These are phyloP conservation scores for Hypoxylon sp. DNA, from an alignment of 2,329 filamentous ascomycete genomes.

Conservation along the genomic window DNA sequence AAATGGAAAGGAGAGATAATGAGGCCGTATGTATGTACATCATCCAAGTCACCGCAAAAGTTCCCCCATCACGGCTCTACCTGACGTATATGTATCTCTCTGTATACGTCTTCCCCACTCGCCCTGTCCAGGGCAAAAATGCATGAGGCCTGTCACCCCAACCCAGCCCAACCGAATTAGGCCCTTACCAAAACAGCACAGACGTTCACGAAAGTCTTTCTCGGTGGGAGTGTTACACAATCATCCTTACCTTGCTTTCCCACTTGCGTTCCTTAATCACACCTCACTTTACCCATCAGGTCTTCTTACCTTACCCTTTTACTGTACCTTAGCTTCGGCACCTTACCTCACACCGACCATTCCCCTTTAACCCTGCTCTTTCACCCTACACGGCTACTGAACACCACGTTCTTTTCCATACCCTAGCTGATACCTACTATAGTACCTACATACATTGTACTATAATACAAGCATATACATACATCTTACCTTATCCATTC, in stretches of 20 bases:
- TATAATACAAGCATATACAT: background rate
- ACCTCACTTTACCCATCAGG: background rate
- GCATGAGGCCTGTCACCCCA: background rate
- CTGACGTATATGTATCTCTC: background rate
- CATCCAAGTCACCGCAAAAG: background rate
- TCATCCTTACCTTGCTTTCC: background rate
- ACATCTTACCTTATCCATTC: conserved; percentile 3
- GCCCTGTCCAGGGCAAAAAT: background rate
- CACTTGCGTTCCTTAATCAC: background rate
- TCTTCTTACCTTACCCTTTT: conserved; percentile 6
- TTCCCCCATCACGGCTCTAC: background rate
- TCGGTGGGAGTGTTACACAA: background rate
- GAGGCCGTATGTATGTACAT: background rate
- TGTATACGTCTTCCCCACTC: background rate
- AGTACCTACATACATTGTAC: background rate
- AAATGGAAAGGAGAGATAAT: background rate
- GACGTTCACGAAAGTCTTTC: background rate
- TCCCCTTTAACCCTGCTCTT: background rate
- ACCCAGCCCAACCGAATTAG: background rate
- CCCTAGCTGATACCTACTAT: background rate
- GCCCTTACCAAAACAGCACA: background rate
- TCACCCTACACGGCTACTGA: background rate
- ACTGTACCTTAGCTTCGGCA: background rate
- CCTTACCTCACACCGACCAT: conserved; percentile 1
- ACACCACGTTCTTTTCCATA: background rate